These are phyloP conservation scores for Spergularia bocconei DNA, from an alignment of 148 eudicot genomes.

Conservation along the genomic window DNA sequence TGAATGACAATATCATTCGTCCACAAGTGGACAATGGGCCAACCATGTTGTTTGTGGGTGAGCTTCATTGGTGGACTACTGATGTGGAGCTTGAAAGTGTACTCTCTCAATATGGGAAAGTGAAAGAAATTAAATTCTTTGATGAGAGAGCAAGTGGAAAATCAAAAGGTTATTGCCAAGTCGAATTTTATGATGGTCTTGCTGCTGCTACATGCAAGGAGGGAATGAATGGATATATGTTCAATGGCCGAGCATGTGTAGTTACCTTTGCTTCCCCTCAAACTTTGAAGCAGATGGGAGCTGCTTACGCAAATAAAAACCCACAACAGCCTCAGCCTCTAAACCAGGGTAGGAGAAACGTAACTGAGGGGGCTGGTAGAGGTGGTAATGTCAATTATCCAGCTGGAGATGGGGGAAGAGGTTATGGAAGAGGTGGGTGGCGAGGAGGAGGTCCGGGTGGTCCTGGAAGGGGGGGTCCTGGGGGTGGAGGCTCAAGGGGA, in stretches of 20 bases:
- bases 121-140: constrained; percentile 88
- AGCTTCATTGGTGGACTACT: constrained; percentile 98
- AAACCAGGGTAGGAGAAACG: constrained; percentile 62
- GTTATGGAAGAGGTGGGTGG: constrained; percentile 75
- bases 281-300: constrained; percentile 78
- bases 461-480: constrained; percentile 67
- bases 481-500: constrained; percentile 63
- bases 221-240: constrained; percentile 75
- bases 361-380: constrained; percentile 65
- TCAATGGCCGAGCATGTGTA: constrained; percentile 88
- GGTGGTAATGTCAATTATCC: constrained; percentile 58
- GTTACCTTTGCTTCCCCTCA: constrained; percentile 89
- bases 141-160: constrained; percentile 98
- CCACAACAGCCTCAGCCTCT: constrained; percentile 65
- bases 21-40: constrained; percentile 67
- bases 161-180: constrained; percentile 97
- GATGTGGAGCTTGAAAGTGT: constrained; percentile 85
- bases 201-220: constrained; percentile 86
- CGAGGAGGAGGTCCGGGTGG: constrained; percentile 66
- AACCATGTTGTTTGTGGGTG: constrained; percentile 89
- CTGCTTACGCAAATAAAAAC: constrained; percentile 58
- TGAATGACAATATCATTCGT: constrained; percentile 46
- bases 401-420: constrained; percentile 70
- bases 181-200: constrained; percentile 66
- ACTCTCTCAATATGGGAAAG: constrained; percentile 72